phyloP scores from a whole-genome alignment of 805 yeast genomes.

The Schizosaccharomyces japonicus region DNA sequence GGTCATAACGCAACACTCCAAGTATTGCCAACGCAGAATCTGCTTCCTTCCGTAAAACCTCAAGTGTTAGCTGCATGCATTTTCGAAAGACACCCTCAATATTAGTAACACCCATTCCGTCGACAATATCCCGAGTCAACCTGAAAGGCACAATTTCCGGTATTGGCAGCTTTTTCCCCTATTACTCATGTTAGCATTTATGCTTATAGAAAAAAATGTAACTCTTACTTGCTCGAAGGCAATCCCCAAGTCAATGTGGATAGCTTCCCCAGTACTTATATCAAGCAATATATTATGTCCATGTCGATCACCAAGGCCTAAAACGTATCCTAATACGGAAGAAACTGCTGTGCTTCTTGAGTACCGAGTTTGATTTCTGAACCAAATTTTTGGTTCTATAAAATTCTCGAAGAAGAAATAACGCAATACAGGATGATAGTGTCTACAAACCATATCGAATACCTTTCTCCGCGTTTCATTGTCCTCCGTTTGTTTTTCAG shows the following conservation, averaged over 20 bases:
- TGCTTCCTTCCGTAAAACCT: slow-evolving; percentile 37
- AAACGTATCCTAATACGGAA: slow-evolving; percentile 65
- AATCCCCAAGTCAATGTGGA: slow-evolving; percentile 88
- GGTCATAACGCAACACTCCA: slow-evolving; percentile 76
- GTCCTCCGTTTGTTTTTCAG: slow-evolving; percentile 26
- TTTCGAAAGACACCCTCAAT: slow-evolving; percentile 50
- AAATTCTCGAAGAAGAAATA: slow-evolving; percentile 47
- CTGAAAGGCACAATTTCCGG: slow-evolving; percentile 92
- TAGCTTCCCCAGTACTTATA: slow-evolving; percentile 61
- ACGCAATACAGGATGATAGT: slow-evolving; percentile 44
- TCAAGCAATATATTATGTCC: slow-evolving; percentile 77
- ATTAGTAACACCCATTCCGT: slow-evolving; percentile 82
- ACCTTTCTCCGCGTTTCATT: slow-evolving; percentile 19
- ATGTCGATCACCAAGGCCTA: slow-evolving; percentile 91
- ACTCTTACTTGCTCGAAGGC: slow-evolving; percentile 54
- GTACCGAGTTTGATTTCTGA: slow-evolving; percentile 35
- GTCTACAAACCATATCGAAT: slow-evolving; percentile 21
- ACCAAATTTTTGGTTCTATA: slow-evolving; percentile 51
- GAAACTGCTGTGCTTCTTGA: slow-evolving; percentile 60
- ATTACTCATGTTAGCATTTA: neutral
- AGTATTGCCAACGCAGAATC: slow-evolving; percentile 57
- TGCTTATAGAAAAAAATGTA: no score
- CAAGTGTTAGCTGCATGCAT: slow-evolving; percentile 49
- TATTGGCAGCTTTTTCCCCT: slow-evolving; percentile 50
- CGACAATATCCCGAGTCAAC: slow-evolving; percentile 68